phyloP scores from a whole-genome alignment of 192 early-diverging fungal genomes.

The Mortierella claussenii region DNA sequence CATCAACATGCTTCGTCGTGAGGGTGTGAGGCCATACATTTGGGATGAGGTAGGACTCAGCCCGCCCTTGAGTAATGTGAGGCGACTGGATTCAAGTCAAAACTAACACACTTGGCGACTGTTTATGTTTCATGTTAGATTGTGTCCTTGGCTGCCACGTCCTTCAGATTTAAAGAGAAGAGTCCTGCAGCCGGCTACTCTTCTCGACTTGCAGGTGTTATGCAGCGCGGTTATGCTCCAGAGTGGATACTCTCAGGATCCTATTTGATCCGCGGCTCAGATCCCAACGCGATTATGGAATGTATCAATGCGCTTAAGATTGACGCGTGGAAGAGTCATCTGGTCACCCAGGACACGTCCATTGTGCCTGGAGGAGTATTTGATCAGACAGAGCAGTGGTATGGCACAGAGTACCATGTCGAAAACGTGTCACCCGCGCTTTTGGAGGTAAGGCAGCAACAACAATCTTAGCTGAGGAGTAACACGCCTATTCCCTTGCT shows the following conservation, averaged over 20 bases:
- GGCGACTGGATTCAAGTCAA: too few species aligned
- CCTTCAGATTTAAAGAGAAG: slow-evolving; percentile 85
- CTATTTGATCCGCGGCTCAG: slow-evolving; percentile 70
- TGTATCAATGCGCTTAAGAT: slow-evolving; percentile 62
- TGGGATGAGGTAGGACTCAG: slow-evolving; percentile 80
- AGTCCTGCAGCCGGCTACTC: slow-evolving; percentile 70
- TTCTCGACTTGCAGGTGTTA: slow-evolving; percentile 74
- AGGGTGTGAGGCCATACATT: slow-evolving; percentile 80
- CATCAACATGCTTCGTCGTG: slow-evolving; percentile 81
- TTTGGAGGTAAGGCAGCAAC: slow-evolving; percentile 50
- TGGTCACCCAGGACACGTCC: slow-evolving; percentile 44
- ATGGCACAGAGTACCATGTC: slow-evolving; percentile 82
- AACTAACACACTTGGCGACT: not conserved
- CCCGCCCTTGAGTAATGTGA: too few species aligned
- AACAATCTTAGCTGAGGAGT: not conserved
- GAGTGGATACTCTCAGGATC: slow-evolving; percentile 74
- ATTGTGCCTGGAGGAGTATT: slow-evolving; percentile 55
- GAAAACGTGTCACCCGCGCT: slow-evolving; percentile 65
- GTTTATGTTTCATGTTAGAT: slow-evolving; percentile 23
- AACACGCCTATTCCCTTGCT: not conserved
- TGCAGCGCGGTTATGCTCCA: slow-evolving; percentile 83
- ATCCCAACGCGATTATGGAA: slow-evolving; percentile 72
- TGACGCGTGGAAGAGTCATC: slow-evolving; percentile 43
- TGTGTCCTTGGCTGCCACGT: slow-evolving; percentile 57
- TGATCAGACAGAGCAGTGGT: slow-evolving; percentile 77